phyloP scores from a whole-genome alignment of 768 basidiomycete genomes.

The Mycena maculata region DNA sequence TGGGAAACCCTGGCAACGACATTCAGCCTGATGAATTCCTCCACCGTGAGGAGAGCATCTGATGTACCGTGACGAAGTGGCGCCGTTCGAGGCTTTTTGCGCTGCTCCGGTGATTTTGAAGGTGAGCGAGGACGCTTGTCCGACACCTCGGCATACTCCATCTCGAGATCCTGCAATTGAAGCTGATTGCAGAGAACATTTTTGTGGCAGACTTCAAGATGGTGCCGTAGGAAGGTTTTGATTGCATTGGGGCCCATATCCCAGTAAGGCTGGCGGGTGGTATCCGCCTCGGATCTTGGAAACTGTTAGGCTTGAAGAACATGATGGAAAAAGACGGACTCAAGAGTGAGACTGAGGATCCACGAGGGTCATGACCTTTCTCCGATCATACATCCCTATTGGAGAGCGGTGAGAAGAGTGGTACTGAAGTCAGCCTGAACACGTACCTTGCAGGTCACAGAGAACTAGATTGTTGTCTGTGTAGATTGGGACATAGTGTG shows the following conservation, averaged over 20 bases:
- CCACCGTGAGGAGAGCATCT: not conserved
- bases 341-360: conserved; percentile 27
- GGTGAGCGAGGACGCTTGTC: not conserved
- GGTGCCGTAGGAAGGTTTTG: conserved; percentile 18
- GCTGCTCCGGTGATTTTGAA: not conserved
- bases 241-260: conserved; percentile 17
- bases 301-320: not conserved
- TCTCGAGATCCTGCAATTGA: not conserved
- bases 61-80: conserved; percentile 11
- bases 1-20: conserved; percentile 2
- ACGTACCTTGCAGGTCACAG: conserved; percentile 27
- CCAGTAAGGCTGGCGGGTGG: conserved; percentile 6
- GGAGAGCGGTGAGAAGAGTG: no score
- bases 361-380: conserved; percentile 15
- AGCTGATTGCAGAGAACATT: conserved; percentile 19
- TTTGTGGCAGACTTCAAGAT: conserved; percentile 7
- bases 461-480: not conserved
- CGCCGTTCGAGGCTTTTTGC: not conserved
- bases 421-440: not conserved
- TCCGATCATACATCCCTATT: conserved; percentile 12
- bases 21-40: conserved; percentile 5
- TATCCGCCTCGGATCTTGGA: not conserved
- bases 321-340: not conserved
- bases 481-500: conserved; percentile 21
- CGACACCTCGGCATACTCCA: not conserved